These are phyloP conservation scores for Funneliformis mosseae DNA, from an alignment of 192 early-diverging fungal genomes.

Conservation along the genomic window DNA sequence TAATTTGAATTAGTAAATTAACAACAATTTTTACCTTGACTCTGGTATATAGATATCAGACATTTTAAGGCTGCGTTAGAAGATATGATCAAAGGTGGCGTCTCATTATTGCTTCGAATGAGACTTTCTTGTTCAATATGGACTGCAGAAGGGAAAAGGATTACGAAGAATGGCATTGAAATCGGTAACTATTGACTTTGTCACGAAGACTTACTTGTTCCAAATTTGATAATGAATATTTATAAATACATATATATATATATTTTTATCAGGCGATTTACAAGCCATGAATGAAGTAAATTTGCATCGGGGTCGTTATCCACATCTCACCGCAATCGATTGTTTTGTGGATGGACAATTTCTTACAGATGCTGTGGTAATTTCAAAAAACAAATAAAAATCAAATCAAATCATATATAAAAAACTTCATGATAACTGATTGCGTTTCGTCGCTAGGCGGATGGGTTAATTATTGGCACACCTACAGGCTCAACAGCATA, in stretches of 20 bases:
- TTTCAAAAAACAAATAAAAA: constrained; percentile 36
- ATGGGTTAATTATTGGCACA: constrained; percentile 77
- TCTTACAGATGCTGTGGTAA: constrained; percentile 79
- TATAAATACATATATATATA: no score
- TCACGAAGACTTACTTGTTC: no score
- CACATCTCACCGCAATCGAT: constrained; percentile 80
- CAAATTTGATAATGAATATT: no score
- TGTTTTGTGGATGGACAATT: constrained; percentile 80
- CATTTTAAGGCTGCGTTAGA: constrained; percentile 62
- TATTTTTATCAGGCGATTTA: constrained; percentile 39
- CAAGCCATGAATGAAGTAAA: constrained; percentile 87
- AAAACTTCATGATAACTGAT: neutral
- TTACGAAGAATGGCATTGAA: constrained; percentile 53
- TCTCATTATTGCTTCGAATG: constrained; percentile 77
- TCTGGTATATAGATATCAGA: constrained; percentile 57
- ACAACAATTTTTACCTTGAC: neutral
- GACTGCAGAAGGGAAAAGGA: constrained; percentile 52
- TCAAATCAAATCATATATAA: neutral
- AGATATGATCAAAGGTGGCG: constrained; percentile 63
- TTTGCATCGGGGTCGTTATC: constrained; percentile 83
- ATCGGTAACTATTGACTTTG: constrained; percentile 39
- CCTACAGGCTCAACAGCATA: constrained; percentile 95
- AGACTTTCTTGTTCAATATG: constrained; percentile 71
- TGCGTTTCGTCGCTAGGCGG: constrained; percentile 13
- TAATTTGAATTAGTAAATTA: no score